Base-by-base conservation (phyloP, 306 rosid genomes). In the Comarum palustre region DNA sequence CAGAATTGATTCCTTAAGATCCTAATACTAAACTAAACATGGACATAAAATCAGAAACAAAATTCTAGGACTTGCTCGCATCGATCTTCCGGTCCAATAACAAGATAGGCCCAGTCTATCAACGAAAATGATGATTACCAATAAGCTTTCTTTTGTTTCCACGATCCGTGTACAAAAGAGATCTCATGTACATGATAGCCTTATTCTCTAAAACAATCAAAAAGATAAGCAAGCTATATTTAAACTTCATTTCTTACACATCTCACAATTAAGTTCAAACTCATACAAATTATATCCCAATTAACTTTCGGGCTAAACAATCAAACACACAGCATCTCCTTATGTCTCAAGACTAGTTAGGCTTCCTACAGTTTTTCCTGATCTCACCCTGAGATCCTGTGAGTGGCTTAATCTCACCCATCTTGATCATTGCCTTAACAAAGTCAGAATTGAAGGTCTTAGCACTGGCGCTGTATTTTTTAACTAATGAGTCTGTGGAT, bases 371-470 rank as follows among this genome's bases (percentile, higher is more conserved):
- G 42, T 89, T 80, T 81, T 76, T 86, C 74, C 98, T 87, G 58
- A 93, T 89, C 81, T 93, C 83, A 8, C 98, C 98, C 0, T 78
- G 60, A 0, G 91, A 87, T 9, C 96, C 97, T 46, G 89, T 90
- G 24, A 90, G 83, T 41, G 96, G 98, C 1, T 78, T 47, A 38
- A 76, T 83, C 32, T 90, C 78, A 27, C 96, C 97, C 98, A 93
- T 93, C 80, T 74, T 90, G 72, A 90, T 89, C 83, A 93, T 89
- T 20, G 89, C 96, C 0, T 77, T 29, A 4, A 27, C 86, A 60
- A 93, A 93, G 80, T 90, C 93, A 0, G 79, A 31, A 8, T 73
- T 10, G 67, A 90, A 93, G 68, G 78, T 25, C 24, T 71, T 38
- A 2, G 38, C 31, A 15, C 84, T 71, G 20, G 47, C 14, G 68